These are phyloP conservation scores for Ganoderma resinaceum DNA, from an alignment of 1,284 basidiomycete genomes.

Conservation along the genomic window DNA sequence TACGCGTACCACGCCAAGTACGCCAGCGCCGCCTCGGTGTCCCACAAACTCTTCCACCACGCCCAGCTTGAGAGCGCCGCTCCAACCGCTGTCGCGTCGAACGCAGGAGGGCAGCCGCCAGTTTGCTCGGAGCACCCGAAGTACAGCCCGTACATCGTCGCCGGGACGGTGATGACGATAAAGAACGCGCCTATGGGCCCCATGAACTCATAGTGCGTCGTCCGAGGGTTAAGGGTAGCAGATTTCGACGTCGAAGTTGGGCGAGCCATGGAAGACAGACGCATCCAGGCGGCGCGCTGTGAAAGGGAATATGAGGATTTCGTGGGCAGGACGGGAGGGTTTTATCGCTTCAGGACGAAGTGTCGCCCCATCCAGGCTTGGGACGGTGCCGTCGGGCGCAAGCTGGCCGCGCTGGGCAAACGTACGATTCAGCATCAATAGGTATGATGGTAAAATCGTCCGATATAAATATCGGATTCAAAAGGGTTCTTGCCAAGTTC, in stretches of 20 bases:
- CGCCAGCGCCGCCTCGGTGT: slow-evolving; percentile 75
- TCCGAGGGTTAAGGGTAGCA: slow-evolving; percentile 64
- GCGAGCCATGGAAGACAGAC: slow-evolving; percentile 6
- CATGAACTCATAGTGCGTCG: slow-evolving; percentile 83
- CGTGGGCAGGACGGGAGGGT: background rate
- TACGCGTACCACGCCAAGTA: slow-evolving; percentile 93
- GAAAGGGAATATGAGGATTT: background rate
- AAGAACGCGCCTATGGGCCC: slow-evolving; percentile 84
- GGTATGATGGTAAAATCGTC: background rate
- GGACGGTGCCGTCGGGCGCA: background rate
- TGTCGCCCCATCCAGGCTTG: too few relatives aligned
- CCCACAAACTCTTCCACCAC: slow-evolving; percentile 83
- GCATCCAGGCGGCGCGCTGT: background rate
- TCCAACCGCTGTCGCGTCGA: slow-evolving; percentile 51
- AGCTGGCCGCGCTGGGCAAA: background rate
- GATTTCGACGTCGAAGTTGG: slow-evolving; percentile 18
- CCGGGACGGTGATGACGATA: slow-evolving; percentile 78
- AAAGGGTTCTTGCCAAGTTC: too few relatives aligned
- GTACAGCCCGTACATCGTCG: slow-evolving; percentile 81
- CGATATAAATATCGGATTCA: background rate
- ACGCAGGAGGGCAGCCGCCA: slow-evolving; percentile 75
- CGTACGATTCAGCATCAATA: background rate
- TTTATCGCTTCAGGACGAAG: background rate
- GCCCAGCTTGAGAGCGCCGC: slow-evolving; percentile 53
- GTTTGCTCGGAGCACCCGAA: slow-evolving; percentile 87